Evolutionary conservation across 257 asterid species (phyloP), one percentile per base, ranked within the genome.

Genomic region (Ophiorrhiza pumila): DNA sequence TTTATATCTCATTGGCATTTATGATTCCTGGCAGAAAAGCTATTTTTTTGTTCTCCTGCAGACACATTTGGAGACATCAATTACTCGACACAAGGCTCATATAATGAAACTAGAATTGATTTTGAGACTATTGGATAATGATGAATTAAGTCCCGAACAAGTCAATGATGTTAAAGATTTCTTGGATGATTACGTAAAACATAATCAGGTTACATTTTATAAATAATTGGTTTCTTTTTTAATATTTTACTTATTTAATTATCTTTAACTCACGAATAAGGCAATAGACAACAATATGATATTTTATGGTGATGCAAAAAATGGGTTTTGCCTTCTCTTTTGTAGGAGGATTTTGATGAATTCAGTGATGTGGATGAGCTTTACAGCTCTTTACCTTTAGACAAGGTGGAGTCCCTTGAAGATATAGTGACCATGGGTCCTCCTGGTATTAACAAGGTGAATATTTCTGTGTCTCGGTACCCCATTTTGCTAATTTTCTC

Each of bases 341-440:
- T 81, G 80, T 79, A 95, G 99, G 99, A 95, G 80, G 97, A 89
- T 81, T 95, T 95, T 77, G 99, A 92, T 10, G 99, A 95, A 71
- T 95, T 95, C 81, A 84, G 84, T 77, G 98, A 95, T 77, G 98
- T 95, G 35, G 99, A 95, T 78, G 99, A 95, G 80, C 96, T 95
- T 79, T 95, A 95, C 81, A 90, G 85, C 81, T 84, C 99, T 53
- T 82, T 95, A 77, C 98, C 98, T 65, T 85, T 95, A 50, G 99
- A 95, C 82, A 95, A 89, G 91, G 99, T 95, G 92, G 98, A 95
- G 80, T 83, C 97, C 42, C 96, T 94, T 80, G 99, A 95, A 87
- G 99, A 95, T 83, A 80, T 95, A 46, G 99, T 95, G 76, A 84
- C 96, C 15, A 60, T 87, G 75, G 95, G 79, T 56, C 93, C 98